These are phyloP conservation scores for Botrytis paeoniae DNA, from an alignment of 2,329 filamentous ascomycete genomes.

Conservation along the genomic window DNA sequence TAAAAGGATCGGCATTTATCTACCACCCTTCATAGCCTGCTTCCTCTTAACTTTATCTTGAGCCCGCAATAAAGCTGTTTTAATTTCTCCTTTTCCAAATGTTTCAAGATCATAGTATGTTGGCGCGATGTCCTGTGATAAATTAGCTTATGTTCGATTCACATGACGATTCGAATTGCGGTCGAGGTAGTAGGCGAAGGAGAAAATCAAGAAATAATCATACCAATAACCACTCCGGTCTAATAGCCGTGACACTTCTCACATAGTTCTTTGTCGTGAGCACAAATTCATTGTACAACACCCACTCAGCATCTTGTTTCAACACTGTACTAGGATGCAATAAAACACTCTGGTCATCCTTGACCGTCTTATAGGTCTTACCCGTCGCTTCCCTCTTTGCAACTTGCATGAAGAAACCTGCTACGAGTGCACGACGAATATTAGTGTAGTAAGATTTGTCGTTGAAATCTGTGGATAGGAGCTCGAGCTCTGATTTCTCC, in stretches of 20 bases:
- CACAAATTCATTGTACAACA: constrained; percentile 97
- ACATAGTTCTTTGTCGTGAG: constrained; percentile 98
- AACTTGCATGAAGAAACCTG: constrained; percentile 99
- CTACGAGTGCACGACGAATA: constrained; percentile 85
- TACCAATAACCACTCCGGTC: constrained; percentile 91
- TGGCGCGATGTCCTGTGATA: constrained; percentile 81
- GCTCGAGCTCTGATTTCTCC: constrained; percentile 84
- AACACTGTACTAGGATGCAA: constrained; percentile 92
- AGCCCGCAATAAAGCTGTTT: constrained; percentile 59
- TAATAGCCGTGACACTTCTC: constrained; percentile 84
- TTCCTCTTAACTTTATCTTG: constrained; percentile 60
- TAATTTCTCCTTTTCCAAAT: constrained; percentile 85
- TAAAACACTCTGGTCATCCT: constrained; percentile 91
- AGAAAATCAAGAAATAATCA: constrained; percentile 39
- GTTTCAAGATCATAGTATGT: constrained; percentile 83
- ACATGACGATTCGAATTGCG: neutral
- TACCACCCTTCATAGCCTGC: constrained; percentile 35
- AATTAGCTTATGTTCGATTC: constrained; percentile 35
- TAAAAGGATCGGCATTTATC: constrained; percentile 21
- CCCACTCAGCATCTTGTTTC: constrained; percentile 87
- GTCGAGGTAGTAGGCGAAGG: neutral
- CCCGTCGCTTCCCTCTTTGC: constrained; percentile 86
- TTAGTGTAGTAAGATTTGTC: constrained; percentile 98
- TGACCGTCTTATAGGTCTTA: constrained; percentile 93
- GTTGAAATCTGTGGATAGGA: constrained; percentile 85